Base-by-base conservation (phyloP, 2,329 filamentous ascomycete species). In the Hypoxylon sp. region DNA sequence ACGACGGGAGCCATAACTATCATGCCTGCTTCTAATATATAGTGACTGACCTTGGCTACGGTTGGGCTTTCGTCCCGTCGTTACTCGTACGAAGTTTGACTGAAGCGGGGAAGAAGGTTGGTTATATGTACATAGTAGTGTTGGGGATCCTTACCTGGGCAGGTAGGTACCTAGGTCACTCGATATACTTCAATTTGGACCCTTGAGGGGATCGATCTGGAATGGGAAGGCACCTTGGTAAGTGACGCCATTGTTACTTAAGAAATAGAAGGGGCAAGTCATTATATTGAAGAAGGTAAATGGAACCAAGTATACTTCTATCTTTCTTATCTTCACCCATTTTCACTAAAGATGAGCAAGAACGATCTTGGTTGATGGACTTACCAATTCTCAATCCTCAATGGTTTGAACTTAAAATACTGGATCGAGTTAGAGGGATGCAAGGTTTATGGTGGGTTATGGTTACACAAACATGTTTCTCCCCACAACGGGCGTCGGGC, bases 1-100 rank as follows among this genome's bases (percentile, higher is more conserved):
- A 75, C 61, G 14, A 74, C 61, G 26, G 70, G 65, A 26, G 69
- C 67, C 72, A 74, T 74, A 42, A 28, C 48, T 62, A 16, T 40
- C 33, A 24, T 11, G 8, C 12, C 36, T 28, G 18, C 22, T n/a
- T 9, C 16, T 9, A 33, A 2, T 38, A n/a, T 45, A 30, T 16
- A 18, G 28, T 14, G 30, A 38, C 7, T 9, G 12, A 1, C 14
- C 14, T 18, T 4, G 26, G 30, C 14, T 36, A 38, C 20, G 26
- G n/a, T 24, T 58, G 18, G 36, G 18, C 36, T 40, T 33, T 32
- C n/a, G 30, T 28, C 49, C 50, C 28, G 49, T 32, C 44, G n/a
- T 51, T 11, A 55, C 42, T 22, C 14, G 50, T 49, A 55, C 6
- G 38, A 30, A 50, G 32, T 3, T 44, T 40, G 52, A 30, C 12